Conservation (phyloP, 306 rosid species). For the Cajanus cajan region DNA sequence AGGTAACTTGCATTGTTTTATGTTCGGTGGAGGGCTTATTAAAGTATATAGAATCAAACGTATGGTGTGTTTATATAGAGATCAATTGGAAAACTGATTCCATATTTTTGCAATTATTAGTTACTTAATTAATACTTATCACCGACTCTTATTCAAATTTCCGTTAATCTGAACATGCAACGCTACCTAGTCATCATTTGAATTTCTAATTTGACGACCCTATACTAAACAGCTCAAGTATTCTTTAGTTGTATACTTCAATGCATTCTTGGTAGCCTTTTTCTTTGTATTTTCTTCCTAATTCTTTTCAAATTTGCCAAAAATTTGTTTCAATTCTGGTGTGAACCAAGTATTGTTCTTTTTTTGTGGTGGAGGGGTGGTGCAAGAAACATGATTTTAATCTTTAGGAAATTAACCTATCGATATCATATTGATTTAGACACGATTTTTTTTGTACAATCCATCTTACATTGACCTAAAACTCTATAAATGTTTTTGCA, state of each 20-base stretch:
- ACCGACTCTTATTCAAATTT: neutral
- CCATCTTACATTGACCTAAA: neutral
- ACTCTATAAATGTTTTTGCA: constrained; percentile 40
- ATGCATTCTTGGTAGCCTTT: neutral
- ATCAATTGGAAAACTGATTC: neutral
- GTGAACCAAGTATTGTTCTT: neutral
- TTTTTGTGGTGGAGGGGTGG: neutral
- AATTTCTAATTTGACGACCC: neutral
- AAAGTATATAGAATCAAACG: neutral
- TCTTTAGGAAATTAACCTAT: neutral
- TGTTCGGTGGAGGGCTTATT: neutral
- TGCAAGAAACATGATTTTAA: too few relatives aligned
- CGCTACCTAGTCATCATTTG: neutral
- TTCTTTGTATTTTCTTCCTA: neutral
- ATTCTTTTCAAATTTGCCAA: neutral
- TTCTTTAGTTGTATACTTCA: neutral
- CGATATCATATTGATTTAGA: neutral
- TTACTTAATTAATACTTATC: neutral
- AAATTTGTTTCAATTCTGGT: neutral
- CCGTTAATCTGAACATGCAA: neutral
- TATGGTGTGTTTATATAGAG: neutral
- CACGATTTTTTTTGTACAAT: constrained; percentile 12
- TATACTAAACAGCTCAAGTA: neutral
- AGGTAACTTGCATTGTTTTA: constrained; percentile 41
- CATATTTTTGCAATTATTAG: neutral